phyloP scores from a whole-genome alignment of 164 flowering plant species.

The Magnolia sinica region DNA sequence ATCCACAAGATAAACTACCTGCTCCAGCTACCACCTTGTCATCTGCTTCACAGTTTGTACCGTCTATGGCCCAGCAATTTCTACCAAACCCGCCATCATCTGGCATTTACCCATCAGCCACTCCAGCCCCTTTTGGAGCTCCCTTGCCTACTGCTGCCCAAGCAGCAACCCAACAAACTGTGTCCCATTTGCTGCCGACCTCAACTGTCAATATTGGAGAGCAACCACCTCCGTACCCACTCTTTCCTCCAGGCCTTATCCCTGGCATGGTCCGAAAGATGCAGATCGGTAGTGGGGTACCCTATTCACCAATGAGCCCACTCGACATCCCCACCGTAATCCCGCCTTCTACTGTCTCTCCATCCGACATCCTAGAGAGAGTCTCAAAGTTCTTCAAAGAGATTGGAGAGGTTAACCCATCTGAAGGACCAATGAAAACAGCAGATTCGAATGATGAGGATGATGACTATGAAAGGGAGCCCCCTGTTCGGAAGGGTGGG shows the following conservation, averaged over 20 bases:
- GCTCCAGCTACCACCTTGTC: conserved; percentile 24
- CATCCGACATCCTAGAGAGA: conserved; percentile 69
- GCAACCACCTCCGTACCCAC: conserved; percentile 81
- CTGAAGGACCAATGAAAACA: conserved; percentile 75
- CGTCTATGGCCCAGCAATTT: conserved; percentile 40
- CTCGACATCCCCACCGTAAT: conserved; percentile 92
- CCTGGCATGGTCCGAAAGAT: conserved; percentile 97
- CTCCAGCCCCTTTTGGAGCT: conserved; percentile 38
- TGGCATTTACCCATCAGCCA: conserved; percentile 23
- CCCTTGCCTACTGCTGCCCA: conserved; percentile 46
- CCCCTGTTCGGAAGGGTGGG: conserved; percentile 80
- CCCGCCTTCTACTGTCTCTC: conserved; percentile 84
- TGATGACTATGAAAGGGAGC: conserved; percentile 64
- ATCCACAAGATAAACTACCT: conserved; percentile 48
- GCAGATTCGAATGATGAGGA: conserved; percentile 54
- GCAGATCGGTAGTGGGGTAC: conserved; percentile 99
- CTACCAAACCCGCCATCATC: conserved; percentile 41
- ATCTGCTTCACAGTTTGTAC: conserved; percentile 26
- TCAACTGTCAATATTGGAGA: conserved; percentile 40
- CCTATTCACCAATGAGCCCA: conserved; percentile 97
- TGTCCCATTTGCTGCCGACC: conserved; percentile 30
- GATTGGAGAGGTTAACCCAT: conserved; percentile 92
- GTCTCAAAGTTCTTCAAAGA: conserved; percentile 92
- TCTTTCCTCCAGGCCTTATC: conserved; percentile 96
- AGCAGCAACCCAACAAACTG: conserved; percentile 40